Conservation (phyloP, 371 early-diverging fungal genomes). For the Rhizopus arrhizus region DNA sequence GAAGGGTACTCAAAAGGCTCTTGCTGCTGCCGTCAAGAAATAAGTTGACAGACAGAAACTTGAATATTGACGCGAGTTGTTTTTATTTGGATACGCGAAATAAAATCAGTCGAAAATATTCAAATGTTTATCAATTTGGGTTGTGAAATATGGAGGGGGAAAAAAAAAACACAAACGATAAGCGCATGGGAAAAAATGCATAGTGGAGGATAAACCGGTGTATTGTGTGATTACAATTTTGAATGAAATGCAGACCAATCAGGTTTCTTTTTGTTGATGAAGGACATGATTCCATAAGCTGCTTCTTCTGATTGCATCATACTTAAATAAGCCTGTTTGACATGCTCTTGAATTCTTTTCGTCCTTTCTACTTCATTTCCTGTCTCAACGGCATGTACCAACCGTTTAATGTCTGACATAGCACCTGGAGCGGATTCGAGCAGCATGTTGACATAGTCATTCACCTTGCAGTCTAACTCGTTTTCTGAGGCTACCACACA, state of each 20-base stretch:
- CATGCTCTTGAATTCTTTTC: constrained; percentile 36
- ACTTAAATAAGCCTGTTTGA: constrained; percentile 49
- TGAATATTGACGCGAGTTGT: background rate
- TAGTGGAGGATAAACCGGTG: too few relatives aligned
- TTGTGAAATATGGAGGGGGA: background rate
- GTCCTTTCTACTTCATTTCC: constrained; percentile 39
- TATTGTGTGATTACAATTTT: constrained; percentile 29
- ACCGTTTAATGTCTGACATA: constrained; percentile 54
- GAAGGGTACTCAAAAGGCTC: constrained; percentile 64
- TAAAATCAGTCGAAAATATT: background rate
- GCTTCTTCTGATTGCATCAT: constrained; percentile 75
- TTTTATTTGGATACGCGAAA: too few relatives aligned
- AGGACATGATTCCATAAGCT: constrained; percentile 65
- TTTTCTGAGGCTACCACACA: constrained; percentile 34
- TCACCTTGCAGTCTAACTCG: constrained; percentile 47
- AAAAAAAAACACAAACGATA: background rate
- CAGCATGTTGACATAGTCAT: constrained; percentile 46
- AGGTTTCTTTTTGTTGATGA: constrained; percentile 55
- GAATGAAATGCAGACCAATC: constrained; percentile 58
- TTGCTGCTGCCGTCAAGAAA: constrained; percentile 38
- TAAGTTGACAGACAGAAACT: background rate
- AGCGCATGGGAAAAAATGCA: too few relatives aligned
- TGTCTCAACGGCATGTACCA: constrained; percentile 49
- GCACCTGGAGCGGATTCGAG: constrained; percentile 63
- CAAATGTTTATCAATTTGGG: background rate